Evolutionary conservation across 2,329 filamentous ascomycete species (phyloP), one percentile per base, ranked within the genome.

Genomic region (Kalmusia sp.): DNA sequence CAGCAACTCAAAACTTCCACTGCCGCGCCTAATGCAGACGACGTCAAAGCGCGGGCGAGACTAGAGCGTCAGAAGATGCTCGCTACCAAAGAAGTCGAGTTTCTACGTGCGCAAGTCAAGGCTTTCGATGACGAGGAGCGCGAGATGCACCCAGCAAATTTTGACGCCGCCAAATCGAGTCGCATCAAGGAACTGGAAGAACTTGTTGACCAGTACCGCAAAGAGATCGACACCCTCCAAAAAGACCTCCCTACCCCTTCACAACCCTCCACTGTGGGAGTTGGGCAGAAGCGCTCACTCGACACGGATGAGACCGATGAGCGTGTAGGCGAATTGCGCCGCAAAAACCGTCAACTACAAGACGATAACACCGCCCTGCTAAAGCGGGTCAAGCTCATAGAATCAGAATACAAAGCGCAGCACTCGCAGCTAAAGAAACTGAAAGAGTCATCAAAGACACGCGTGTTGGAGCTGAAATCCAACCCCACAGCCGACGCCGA

Each of bases 61-160:
- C 78, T 97, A 0, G 93, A 99, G 65, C 84, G 95, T 53, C 93
- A 98, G 70, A 90, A 91, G 52, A 85, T 84, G 1, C 82, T 99
- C 6, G 92, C 93, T 0, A 82, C 92, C 21, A 97, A 97, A 69
- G 96, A 99, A 71, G 91, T 95, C 0, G 93, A 97, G 62, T 96
- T 96, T 70, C 83, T 99, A 6, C 90, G 95, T 19, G 93, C 92
- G 0, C 95, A 99, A 73, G 82, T 98, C 49, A 93, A 93, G 76
- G 89, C 90, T 0, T 78, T 96, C 55, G 91, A 98, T 66, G 84
- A 86, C 0, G 95, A 99, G 73, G 93, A 98, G 65, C 85, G 87
- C 48, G 93, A 93, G 0, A 90, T 97, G 77, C 87, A 93, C 50
- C 86, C 91, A 0, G 90, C 92, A 28, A 87, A 85, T 37, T 88